A percentile compares a stretch with the other conserved stretches of the same genome.
Evolutionary conservation across 2,329 filamentous ascomycete genomes (phyloP).

Genomic region (Penicillium paneum): DNA sequence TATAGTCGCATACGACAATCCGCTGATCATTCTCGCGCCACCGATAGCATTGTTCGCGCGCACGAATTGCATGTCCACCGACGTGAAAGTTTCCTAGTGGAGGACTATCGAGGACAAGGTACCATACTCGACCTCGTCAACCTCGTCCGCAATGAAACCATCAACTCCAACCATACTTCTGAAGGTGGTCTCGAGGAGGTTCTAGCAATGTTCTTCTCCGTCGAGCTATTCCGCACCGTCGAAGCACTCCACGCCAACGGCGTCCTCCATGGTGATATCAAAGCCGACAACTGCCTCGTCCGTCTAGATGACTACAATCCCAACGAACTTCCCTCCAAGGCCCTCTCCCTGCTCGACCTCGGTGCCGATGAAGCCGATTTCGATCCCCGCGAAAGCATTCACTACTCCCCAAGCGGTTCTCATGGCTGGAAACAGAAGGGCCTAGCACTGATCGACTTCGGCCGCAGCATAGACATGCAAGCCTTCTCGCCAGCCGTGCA

Average conservation of each 20-base stretch:
- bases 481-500: slow-evolving; percentile 72
- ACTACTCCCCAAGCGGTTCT: slow-evolving; percentile 70
- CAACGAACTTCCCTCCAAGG: slow-evolving; percentile 20
- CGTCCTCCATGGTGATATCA: slow-evolving; percentile 88
- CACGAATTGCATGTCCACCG: slow-evolving; percentile 90
- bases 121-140: slow-evolving; percentile 96
- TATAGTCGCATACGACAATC: slow-evolving; percentile 66
- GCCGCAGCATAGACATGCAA: slow-evolving; percentile 88
- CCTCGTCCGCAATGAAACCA: slow-evolving; percentile 66
- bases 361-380: slow-evolving; percentile 17
- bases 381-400: slow-evolving; percentile 36
- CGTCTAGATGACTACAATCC: slow-evolving; percentile 61
- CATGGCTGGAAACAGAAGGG: slow-evolving; percentile 79
- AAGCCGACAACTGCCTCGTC: slow-evolving; percentile 91
- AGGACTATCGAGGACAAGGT: slow-evolving; percentile 84
- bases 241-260: slow-evolving; percentile 78
- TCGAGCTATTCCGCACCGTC: slow-evolving; percentile 86
- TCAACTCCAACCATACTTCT: slow-evolving; percentile 46
- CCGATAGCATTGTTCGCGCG: slow-evolving; percentile 74
- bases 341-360: slow-evolving; percentile 31
- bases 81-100: slow-evolving; percentile 83
- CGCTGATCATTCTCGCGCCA: slow-evolving; percentile 62
- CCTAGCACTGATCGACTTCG: slow-evolving; percentile 88
- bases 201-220: slow-evolving; percentile 89
- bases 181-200: slow-evolving; percentile 79